Evolutionary conservation across 768 basidiomycete species (phyloP).

Genomic region (Termitomyces sp.): DNA sequence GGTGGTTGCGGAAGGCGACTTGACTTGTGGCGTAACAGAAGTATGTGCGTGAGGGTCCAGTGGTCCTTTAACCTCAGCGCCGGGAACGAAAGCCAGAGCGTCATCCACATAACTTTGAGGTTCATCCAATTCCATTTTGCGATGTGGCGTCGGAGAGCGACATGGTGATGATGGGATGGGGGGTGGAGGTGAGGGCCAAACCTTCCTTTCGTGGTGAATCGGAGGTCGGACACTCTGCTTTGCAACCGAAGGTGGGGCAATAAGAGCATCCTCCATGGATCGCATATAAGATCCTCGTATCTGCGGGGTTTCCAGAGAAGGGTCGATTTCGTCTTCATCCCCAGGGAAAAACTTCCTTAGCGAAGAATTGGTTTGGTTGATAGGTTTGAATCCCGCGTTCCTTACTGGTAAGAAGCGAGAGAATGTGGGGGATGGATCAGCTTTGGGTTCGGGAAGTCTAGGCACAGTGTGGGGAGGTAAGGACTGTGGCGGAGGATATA

Average conservation of each 20-base stretch:
- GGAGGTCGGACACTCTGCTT: background rate
- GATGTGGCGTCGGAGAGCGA: slow-evolving; percentile 1
- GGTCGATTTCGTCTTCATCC: slow-evolving; percentile 67
- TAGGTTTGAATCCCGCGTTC: slow-evolving; percentile 62
- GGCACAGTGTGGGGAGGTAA: background rate
- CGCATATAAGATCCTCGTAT: background rate
- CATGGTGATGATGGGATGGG: background rate
- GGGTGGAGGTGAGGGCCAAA: slow-evolving; percentile 14
- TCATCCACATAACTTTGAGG: background rate
- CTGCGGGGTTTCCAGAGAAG: slow-evolving; percentile 17
- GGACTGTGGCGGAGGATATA: slow-evolving; percentile 1
- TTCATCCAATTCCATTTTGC: background rate
- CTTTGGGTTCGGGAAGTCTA: slow-evolving; percentile 6
- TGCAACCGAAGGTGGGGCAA: background rate
- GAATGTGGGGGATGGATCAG: slow-evolving; percentile 10
- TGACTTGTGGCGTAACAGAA: background rate
- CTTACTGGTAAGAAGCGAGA: slow-evolving; percentile 25
- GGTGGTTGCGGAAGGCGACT: slow-evolving; percentile 6
- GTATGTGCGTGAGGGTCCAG: background rate
- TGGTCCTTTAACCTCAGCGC: background rate
- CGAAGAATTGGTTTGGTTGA: slow-evolving; percentile 48
- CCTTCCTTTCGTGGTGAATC: slow-evolving; percentile 12
- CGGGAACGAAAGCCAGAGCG: background rate
- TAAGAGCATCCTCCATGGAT: background rate
- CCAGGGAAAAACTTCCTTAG: slow-evolving; percentile 80